Percentiles rank a stretch among this genome's conserved stretches.
Evolutionary conservation across 768 basidiomycete genomes (phyloP).

Genomic region (Rhodocollybia butyracea): DNA sequence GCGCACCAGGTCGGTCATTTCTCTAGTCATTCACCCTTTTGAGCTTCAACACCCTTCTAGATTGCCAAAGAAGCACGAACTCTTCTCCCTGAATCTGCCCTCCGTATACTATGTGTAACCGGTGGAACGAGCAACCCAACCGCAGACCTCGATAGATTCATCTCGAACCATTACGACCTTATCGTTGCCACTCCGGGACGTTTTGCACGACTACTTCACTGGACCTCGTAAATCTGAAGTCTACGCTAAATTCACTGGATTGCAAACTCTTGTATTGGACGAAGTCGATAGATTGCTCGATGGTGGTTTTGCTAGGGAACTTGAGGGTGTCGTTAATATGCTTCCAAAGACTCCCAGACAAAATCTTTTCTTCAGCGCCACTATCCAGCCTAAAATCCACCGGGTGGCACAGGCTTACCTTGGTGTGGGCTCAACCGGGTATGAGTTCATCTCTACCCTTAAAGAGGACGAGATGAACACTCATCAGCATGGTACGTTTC

Average conservation of each 20-base stretch:
- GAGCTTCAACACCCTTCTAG: conserved; percentile 37
- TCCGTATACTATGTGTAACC: neutral
- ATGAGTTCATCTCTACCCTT: conserved; percentile 56
- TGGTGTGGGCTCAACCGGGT: conserved; percentile 24
- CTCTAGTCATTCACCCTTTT: conserved; percentile 34
- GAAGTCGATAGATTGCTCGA: conserved; percentile 77
- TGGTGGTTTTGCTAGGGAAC: conserved; percentile 65
- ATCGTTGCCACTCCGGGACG: conserved; percentile 76
- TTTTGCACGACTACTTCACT: conserved; percentile 61
- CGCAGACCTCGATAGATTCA: conserved; percentile 23
- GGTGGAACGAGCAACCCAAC: conserved; percentile 11
- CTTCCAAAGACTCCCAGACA: conserved; percentile 49
- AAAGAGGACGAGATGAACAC: conserved; percentile 54
- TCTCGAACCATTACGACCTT: conserved; percentile 39
- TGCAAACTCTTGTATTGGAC: conserved; percentile 57
- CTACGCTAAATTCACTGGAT: conserved; percentile 28
- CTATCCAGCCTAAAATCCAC: conserved; percentile 70
- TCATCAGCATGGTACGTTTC: conserved; percentile 51
- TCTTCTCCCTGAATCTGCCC: conserved; percentile 21
- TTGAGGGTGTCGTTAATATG: conserved; percentile 56
- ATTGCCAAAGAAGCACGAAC: conserved; percentile 61
- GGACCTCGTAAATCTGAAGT: conserved; percentile 37
- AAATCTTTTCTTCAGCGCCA: conserved; percentile 71
- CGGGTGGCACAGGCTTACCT: conserved; percentile 29
- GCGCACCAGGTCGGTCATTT: conserved; percentile 67